Conservation (phyloP, 139 green algal species). For the Haematococcus lacustris region DNA sequence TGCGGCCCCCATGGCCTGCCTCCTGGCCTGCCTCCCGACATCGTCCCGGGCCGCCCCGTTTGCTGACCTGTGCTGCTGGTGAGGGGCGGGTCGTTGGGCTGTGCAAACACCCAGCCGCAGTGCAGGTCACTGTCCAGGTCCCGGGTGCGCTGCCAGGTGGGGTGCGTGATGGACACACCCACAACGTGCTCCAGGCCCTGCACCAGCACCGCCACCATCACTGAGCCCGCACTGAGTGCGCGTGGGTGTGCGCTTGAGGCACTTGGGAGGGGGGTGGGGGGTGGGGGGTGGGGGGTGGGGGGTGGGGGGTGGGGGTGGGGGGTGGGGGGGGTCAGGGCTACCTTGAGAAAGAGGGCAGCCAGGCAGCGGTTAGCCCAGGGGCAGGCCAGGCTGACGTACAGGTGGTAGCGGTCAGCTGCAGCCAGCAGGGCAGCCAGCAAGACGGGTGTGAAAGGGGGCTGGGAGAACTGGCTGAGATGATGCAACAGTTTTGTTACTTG, state of each 20-base stretch:
- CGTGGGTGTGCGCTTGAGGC: neutral
- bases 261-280: neutral
- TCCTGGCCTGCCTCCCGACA: neutral
- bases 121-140: slow-evolving; percentile 79
- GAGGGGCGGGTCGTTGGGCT: slow-evolving; percentile 47
- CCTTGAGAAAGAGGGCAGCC: slow-evolving; percentile 70
- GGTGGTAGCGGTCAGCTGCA: slow-evolving; percentile 80
- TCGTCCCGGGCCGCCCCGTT: neutral
- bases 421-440: neutral
- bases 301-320: neutral
- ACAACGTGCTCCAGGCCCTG: slow-evolving; percentile 77
- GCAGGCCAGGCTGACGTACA: slow-evolving; percentile 93
- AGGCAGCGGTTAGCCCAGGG: slow-evolving; percentile 84
- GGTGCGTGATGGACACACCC: slow-evolving; percentile 75
- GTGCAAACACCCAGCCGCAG: slow-evolving; percentile 74
- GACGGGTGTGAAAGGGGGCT: neutral
- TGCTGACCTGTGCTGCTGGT: slow-evolving; percentile 25
- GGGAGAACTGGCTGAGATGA: too few species aligned
- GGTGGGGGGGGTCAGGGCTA: neutral
- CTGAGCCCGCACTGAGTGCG: neutral
- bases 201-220: neutral
- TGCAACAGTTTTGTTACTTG: too few species aligned
- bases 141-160: slow-evolving; percentile 76
- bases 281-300: neutral
- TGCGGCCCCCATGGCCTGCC: neutral